Base-by-base conservation (phyloP, 2,329 filamentous ascomycete species). In the Blumeriella jaapii region DNA sequence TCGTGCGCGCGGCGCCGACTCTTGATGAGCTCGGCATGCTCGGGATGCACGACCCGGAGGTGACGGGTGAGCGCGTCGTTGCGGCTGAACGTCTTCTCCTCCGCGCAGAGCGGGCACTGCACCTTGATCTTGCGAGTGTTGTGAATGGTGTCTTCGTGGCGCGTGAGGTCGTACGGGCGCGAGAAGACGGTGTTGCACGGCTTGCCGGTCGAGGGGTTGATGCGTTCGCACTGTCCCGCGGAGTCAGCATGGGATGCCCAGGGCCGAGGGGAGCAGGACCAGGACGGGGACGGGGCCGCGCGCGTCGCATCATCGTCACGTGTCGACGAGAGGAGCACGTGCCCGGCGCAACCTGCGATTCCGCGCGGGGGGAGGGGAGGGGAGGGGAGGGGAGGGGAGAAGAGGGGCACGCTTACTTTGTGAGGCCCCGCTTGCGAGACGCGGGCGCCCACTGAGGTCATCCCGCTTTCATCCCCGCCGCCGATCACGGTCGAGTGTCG, bases 81-180 rank as follows among this genome's bases (percentile, higher is more conserved):
- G 39, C 91, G 77, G 50, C 86, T 94, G 55, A 98, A 98, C 0
- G 85, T 93, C 69, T 96, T 96, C 55, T 96, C 89, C 52, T 96
- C 87, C 2, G 83, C 86, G 61, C 91, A 98, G 30, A 94, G 63
- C 44, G 87, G 78, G 60, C 91, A 98, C 28, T 85, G 78, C 6
- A 95, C 86, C 65, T 96, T 96, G 58, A 87, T 78, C 67, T 95
- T 95, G 51, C 83, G 77, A 1, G 78, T 79, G 51, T 95, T 95
- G 69, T 96, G 91, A 46, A 96, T 96, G 0, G 91, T 96, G 48
- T 95, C 89, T 58, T 98, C 91, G 55, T 98, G 91, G 14, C 91
- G 72, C 0, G 91, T 98, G 34, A 98, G 69, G 59, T 98, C 91
- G 65, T 98, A 98, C 1, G 91, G 91, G 13, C 91, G 70, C 1